Conservation (phyloP, 2,329 filamentous ascomycete species). For the Fusarium sp. region DNA sequence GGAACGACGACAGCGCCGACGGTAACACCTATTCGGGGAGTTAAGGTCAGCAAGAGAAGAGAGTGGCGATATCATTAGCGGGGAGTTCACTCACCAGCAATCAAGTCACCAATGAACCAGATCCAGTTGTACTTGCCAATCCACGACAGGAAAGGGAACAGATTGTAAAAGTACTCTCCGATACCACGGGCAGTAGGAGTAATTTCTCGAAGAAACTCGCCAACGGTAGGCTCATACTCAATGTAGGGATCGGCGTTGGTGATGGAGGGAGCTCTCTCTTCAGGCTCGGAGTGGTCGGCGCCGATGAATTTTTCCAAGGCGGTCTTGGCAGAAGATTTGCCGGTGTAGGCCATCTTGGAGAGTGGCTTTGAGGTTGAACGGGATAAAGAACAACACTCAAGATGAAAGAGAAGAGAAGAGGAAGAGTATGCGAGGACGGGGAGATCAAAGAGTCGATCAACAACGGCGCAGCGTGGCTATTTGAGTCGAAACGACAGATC, state of each 20-base stretch:
- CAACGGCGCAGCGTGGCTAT: slow-evolving; percentile 28
- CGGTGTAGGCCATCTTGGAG: slow-evolving; percentile 32
- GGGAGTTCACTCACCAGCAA: slow-evolving; percentile 53
- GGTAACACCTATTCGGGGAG: slow-evolving; percentile 51
- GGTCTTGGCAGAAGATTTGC: slow-evolving; percentile 41
- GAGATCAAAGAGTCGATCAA: slow-evolving; percentile 24
- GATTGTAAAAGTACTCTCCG: slow-evolving; percentile 51
- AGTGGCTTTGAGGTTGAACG: neutral
- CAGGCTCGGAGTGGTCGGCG: slow-evolving; percentile 48
- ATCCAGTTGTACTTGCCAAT: slow-evolving; percentile 61
- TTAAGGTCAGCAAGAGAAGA: slow-evolving; percentile 35
- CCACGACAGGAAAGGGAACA: slow-evolving; percentile 63
- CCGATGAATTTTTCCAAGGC: slow-evolving; percentile 49
- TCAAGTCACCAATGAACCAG: slow-evolving; percentile 60
- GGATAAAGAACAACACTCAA: slow-evolving; percentile 10
- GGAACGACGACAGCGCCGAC: slow-evolving; percentile 66
- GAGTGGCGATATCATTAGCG: neutral
- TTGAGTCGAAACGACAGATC: slow-evolving; percentile 23
- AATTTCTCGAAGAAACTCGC: slow-evolving; percentile 55
- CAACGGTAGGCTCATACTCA: slow-evolving; percentile 57
- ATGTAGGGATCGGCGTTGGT: slow-evolving; percentile 53
- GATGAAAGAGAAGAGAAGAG: neutral
- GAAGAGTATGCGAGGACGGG: slow-evolving; percentile 23
- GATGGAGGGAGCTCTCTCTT: slow-evolving; percentile 51
- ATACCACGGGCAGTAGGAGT: slow-evolving; percentile 49